Evolutionary conservation across 192 early-diverging fungal genomes (phyloP).

Genomic region (Gigaspora rosea): DNA sequence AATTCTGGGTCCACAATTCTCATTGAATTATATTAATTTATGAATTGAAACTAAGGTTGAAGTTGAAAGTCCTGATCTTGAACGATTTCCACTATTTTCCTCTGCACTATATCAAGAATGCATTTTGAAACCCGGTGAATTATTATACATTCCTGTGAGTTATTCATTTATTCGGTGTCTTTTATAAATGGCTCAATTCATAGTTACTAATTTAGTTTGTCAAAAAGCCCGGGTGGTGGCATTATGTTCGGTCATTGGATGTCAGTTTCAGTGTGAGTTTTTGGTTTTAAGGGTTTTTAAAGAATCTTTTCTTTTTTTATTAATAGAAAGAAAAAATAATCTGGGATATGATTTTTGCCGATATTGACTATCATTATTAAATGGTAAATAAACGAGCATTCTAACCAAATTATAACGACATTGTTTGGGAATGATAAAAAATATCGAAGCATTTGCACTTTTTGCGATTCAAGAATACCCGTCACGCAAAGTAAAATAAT

Average conservation of each 20-base stretch:
- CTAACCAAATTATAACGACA: no score
- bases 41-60: constrained; percentile 54
- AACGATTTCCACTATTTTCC: constrained; percentile 56
- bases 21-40: constrained; percentile 2
- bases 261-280: constrained; percentile 84
- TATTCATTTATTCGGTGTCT: background rate
- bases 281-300: constrained; percentile 70
- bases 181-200: background rate
- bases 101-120: constrained; percentile 67
- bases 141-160: constrained; percentile 86
- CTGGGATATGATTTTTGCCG: no score
- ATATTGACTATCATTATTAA: no score
- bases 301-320: no score
- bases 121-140: constrained; percentile 71
- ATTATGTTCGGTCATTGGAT: constrained; percentile 76
- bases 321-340: no score
- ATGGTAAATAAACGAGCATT: no score
- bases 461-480: constrained; percentile 13
- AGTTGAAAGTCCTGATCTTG: constrained; percentile 61
- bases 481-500: background rate
- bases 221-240: constrained; percentile 81
- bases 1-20: background rate
- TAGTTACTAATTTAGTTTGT: constrained; percentile 21
- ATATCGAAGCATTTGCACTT: background rate
- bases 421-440: no score